These are phyloP conservation scores for Patellifolia procumbens DNA, from an alignment of 179 eudicot species.

Conservation along the genomic window DNA sequence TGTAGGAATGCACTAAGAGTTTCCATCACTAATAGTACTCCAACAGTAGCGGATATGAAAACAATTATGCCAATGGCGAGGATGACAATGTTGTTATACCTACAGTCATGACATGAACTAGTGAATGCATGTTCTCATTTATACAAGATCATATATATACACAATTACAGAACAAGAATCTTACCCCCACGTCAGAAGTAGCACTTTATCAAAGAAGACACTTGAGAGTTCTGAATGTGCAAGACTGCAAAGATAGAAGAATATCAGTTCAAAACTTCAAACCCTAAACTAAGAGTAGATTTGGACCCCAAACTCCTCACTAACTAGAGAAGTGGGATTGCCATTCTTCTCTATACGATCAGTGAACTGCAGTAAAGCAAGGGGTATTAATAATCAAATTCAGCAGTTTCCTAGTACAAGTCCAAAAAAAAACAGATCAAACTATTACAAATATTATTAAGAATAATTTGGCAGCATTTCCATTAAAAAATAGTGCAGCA, in stretches of 20 bases:
- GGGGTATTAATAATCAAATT: too few species aligned
- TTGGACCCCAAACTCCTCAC: neutral
- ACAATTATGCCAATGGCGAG: constrained; percentile 59
- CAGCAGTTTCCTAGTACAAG: too few species aligned
- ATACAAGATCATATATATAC: neutral
- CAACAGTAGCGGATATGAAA: constrained; percentile 71
- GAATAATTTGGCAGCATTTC: neutral
- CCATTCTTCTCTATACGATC: too few species aligned
- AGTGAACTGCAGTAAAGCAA: too few species aligned
- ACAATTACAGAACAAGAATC: constrained; percentile 12
- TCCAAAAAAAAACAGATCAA: too few species aligned
- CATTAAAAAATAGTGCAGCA: neutral
- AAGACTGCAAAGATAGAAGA: constrained; percentile 43
- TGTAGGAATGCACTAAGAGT: constrained; percentile 85
- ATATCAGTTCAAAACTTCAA: neutral
- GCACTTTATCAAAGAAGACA: constrained; percentile 79
- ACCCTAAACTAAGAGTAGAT: neutral
- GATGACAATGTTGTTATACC: constrained; percentile 67
- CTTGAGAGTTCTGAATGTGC: constrained; percentile 81
- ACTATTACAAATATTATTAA: too few species aligned
- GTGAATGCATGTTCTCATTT: constrained; percentile 15
- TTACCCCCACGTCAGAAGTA: constrained; percentile 86
- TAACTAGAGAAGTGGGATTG: too few species aligned
- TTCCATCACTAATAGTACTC: constrained; percentile 83
- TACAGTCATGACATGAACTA: constrained; percentile 27